Conservation (phyloP, 192 early-diverging fungal species). For the Glomus cerebriforme region DNA sequence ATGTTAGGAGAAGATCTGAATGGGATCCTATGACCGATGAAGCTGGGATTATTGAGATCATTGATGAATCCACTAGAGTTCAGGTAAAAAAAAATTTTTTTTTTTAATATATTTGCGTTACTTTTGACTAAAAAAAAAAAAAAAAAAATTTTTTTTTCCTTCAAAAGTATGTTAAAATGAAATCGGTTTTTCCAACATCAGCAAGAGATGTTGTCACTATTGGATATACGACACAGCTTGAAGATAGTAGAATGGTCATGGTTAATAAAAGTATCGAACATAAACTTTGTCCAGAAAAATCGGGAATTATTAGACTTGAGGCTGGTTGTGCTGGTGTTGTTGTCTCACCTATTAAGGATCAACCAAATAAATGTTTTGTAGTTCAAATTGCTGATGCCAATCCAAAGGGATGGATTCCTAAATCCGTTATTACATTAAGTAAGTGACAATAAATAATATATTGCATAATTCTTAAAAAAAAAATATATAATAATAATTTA, state of each 20-base stretch:
- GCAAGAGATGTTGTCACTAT: slow-evolving; percentile 36
- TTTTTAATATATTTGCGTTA: background rate
- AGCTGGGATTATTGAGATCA: slow-evolving; percentile 30
- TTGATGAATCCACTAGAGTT: slow-evolving; percentile 28
- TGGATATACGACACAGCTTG: slow-evolving; percentile 36
- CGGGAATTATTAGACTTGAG: slow-evolving; percentile 39
- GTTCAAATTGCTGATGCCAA: slow-evolving; percentile 40
- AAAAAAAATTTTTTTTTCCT: background rate
- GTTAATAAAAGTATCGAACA: slow-evolving; percentile 40
- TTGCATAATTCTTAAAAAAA: background rate
- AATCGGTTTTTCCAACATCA: slow-evolving; percentile 39
- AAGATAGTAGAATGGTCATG: slow-evolving; percentile 32
- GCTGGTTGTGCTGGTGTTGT: slow-evolving; percentile 41
- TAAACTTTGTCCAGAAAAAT: slow-evolving; percentile 33
- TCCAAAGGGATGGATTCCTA: slow-evolving; percentile 46
- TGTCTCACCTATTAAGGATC: slow-evolving; percentile 34
- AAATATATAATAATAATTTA: too few species aligned
- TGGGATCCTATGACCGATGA: slow-evolving; percentile 43
- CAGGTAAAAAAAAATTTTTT: slow-evolving; percentile 27
- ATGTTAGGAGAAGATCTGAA: slow-evolving; percentile 33
- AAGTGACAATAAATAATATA: background rate
- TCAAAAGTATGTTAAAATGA: slow-evolving; percentile 37
- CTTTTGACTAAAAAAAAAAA: background rate
- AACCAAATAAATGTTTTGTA: slow-evolving; percentile 37
- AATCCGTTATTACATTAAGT: slow-evolving; percentile 41